phyloP scores from a whole-genome alignment of 2,329 filamentous ascomycete species.

The Cladobotryum mycophilum region DNA sequence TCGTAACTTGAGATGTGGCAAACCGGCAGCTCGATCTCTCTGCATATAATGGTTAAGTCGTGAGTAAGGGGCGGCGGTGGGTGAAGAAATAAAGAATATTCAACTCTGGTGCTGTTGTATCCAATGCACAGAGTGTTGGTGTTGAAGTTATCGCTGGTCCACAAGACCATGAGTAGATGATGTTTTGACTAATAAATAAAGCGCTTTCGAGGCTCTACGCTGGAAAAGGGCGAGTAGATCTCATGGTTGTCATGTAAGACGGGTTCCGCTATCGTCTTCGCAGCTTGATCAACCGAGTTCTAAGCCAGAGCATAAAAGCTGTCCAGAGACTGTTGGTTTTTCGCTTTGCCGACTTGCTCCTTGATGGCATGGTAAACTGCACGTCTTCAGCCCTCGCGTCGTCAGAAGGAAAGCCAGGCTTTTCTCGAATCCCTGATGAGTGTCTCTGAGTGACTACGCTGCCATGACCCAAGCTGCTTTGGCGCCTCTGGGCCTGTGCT shows the following conservation, averaged over 20 bases:
- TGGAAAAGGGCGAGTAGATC: too few relatives aligned
- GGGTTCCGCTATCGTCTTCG: constrained; percentile 31
- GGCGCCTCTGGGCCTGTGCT: constrained; percentile 35
- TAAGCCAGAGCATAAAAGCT: constrained; percentile 57
- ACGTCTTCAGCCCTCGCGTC: constrained; percentile 34
- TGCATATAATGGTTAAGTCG: constrained; percentile 1
- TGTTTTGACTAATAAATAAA: too few relatives aligned
- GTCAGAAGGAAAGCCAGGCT: constrained; percentile 25
- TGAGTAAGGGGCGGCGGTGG: background rate
- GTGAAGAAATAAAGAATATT: background rate
- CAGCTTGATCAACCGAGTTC: constrained; percentile 43
- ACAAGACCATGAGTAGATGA: too few relatives aligned
- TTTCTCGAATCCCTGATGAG: constrained; percentile 30
- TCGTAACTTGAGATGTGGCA: constrained; percentile 5
- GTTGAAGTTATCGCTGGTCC: too few relatives aligned
- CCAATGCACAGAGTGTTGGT: too few relatives aligned
- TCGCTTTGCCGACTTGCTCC: constrained; percentile 47
- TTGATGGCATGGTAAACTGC: constrained; percentile 36
- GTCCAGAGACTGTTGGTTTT: constrained; percentile 59
- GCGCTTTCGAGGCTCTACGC: too few relatives aligned
- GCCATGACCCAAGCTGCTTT: constrained; percentile 27
- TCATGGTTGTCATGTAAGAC: background rate
- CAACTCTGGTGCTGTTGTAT: too few relatives aligned
- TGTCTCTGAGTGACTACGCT: constrained; percentile 26
- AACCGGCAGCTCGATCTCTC: constrained; percentile 4